A percentile compares a stretch with the other conserved stretches of the same genome.
phyloP scores from a whole-genome alignment of 106 monocot genomes.

The Dactylorhiza incarnata region DNA sequence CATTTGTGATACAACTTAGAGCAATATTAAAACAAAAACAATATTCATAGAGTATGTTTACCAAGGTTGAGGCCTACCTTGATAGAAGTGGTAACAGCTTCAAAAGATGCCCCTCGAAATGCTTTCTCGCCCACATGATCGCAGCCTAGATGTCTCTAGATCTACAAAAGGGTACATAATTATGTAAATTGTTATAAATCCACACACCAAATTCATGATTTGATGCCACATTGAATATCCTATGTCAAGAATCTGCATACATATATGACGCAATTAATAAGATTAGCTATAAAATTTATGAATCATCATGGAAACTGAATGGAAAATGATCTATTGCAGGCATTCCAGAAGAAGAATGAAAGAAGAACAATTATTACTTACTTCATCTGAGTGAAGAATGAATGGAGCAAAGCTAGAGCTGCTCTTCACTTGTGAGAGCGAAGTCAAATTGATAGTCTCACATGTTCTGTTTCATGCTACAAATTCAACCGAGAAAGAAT shows the following conservation, averaged over 20 bases:
- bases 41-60: not conserved
- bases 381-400: not conserved
- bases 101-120: conserved; percentile 26
- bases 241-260: not conserved
- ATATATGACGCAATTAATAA: not conserved
- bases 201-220: not conserved
- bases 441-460: no score
- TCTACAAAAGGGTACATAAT: not conserved
- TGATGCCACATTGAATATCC: not conserved
- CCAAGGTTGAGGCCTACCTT: not conserved
- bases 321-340: not conserved
- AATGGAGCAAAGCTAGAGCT: not conserved
- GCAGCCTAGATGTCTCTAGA: not conserved
- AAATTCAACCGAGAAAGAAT: no score
- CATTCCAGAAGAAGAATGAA: not conserved
- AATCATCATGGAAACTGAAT: not conserved
- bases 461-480: no score
- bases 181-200: not conserved
- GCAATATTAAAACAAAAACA: not conserved
- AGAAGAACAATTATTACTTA: not conserved
- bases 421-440: not conserved
- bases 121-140: conserved; percentile 45
- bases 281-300: not conserved
- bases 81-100: conserved; percentile 21
- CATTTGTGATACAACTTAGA: not conserved